Base-by-base conservation (phyloP, 352 stramenopile species). In the Globisporangium rhizosaccharum region DNA sequence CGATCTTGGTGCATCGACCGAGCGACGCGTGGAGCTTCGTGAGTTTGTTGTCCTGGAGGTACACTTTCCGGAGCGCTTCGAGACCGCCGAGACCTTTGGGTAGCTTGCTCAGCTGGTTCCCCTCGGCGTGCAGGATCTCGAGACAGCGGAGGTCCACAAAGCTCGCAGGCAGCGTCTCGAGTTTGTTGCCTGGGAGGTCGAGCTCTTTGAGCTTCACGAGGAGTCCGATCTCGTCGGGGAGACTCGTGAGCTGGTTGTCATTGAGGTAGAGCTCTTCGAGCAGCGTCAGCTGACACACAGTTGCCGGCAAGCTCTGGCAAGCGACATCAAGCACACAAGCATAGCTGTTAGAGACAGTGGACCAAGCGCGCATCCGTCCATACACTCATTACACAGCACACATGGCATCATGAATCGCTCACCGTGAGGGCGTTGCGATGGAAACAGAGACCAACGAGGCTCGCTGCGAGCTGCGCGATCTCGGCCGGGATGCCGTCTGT, bases 201-300 rank as follows among this genome's bases (percentile, higher is more conserved):
- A 96, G 70, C 68, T 91, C 82, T 46, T 73, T 73, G 3, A 96
- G 65, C 57, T 92, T 91, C 10, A 84, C 65, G 3, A 96, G 67
- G 12, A 81, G 57, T 0, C 85, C 87, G 30, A 95, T 74, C 25
- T 88, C 83, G 28, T 92, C 79, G 0, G 82, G 85, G 8, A 96
- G 58, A 0, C 37, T 73, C 33, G 85, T 71, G 11, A 96, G 62
- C 14, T 59, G 56, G 53, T 94, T 96, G 51, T 85, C 74, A 62
- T 96, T 86, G 11, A 96, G 62, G 46, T 96, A 94, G 2, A 96
- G 70, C 68, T 96, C 86, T 65, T 96, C 84, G 6, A 96, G 67
- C 17, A 81, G 65, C 42, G 72, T 57, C 1, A 94, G 72, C 23
- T 76, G 58, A 46, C 82, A 90, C 51, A 96, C 68, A 56, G 71